Evolutionary conservation across 2,329 filamentous ascomycete genomes (phyloP).

Genomic region (Ophiostoma fasciatum): DNA sequence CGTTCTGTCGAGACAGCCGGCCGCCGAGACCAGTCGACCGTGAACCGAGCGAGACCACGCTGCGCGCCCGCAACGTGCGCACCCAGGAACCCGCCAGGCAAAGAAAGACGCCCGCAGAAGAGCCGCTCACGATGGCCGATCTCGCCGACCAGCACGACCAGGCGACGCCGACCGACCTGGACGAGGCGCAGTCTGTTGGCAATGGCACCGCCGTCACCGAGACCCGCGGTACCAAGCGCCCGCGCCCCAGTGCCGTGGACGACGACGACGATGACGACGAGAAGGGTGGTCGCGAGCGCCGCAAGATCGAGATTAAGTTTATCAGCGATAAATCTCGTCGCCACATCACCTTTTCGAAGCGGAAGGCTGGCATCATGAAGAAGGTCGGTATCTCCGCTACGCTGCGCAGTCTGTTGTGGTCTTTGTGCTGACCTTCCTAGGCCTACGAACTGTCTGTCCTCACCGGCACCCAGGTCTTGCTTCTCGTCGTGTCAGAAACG

Average conservation of each 20-base stretch:
- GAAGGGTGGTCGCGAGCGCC: constrained; percentile 91
- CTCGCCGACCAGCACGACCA: constrained; percentile 67
- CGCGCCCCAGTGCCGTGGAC: constrained; percentile 67
- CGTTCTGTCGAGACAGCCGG: too few species aligned
- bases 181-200: constrained; percentile 56
- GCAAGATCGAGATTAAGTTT: constrained; percentile 99
- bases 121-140: constrained; percentile 78
- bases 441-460: constrained; percentile 96
- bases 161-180: constrained; percentile 57
- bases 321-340: constrained; percentile 99
- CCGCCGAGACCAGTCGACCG: too few species aligned
- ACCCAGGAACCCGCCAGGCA: too few species aligned
- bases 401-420: too few species aligned
- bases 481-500: constrained; percentile 93
- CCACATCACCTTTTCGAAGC: constrained; percentile 99
- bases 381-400: constrained; percentile 51
- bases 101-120: constrained; percentile 25
- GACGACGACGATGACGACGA: constrained; percentile 97
- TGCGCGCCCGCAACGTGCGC: too few species aligned
- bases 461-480: constrained; percentile 90
- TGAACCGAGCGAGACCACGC: too few species aligned
- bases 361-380: constrained; percentile 99
- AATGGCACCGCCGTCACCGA: constrained; percentile 55
- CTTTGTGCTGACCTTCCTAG: constrained; percentile 23
- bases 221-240: constrained; percentile 77